Percentiles rank a stretch among this genome's conserved stretches.
Evolutionary conservation across 2,329 filamentous ascomycete genomes (phyloP).

Genomic region (Didymosphaeria variabile): DNA sequence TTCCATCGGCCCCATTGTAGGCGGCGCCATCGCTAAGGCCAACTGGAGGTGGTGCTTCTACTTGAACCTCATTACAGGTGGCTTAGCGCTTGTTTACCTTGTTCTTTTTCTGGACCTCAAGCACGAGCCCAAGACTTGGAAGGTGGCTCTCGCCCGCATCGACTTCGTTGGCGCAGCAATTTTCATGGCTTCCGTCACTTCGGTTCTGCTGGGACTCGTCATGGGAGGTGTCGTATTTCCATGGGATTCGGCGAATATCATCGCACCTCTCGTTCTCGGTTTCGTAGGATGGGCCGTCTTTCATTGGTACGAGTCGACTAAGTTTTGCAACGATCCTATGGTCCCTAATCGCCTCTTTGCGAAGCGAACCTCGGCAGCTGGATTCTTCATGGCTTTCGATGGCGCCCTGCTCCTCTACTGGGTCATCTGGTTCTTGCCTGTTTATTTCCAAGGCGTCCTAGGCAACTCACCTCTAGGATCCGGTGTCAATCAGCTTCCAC

Average conservation of each 20-base stretch:
- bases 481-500: conserved; percentile 24
- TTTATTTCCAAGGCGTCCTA: conserved; percentile 30
- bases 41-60: conserved; percentile 57
- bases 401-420: conserved; percentile 17
- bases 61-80: conserved; percentile 35
- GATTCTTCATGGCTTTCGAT: conserved; percentile 18
- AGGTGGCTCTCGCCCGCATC: conserved; percentile 13
- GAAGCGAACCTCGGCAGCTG: conserved; percentile 22
- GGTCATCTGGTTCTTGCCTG: conserved; percentile 23
- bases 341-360: conserved; percentile 23
- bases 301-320: conserved; percentile 43
- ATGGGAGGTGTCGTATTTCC: conserved; percentile 52
- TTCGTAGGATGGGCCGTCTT: conserved; percentile 48
- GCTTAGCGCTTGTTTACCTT: conserved; percentile 21
- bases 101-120: conserved; percentile 48
- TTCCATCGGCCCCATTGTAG: conserved; percentile 25
- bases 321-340: conserved; percentile 15
- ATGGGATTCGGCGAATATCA: conserved; percentile 52
- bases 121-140: conserved; percentile 2
- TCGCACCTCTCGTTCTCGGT: conserved; percentile 57
- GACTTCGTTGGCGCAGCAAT: conserved; percentile 56
- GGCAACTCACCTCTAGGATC: conserved; percentile 13
- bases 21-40: conserved; percentile 28
- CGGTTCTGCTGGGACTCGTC: conserved; percentile 54
- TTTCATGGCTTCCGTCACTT: conserved; percentile 43